Base-by-base conservation (phyloP, 768 basidiomycete species). In the Leccinellum luteum region DNA sequence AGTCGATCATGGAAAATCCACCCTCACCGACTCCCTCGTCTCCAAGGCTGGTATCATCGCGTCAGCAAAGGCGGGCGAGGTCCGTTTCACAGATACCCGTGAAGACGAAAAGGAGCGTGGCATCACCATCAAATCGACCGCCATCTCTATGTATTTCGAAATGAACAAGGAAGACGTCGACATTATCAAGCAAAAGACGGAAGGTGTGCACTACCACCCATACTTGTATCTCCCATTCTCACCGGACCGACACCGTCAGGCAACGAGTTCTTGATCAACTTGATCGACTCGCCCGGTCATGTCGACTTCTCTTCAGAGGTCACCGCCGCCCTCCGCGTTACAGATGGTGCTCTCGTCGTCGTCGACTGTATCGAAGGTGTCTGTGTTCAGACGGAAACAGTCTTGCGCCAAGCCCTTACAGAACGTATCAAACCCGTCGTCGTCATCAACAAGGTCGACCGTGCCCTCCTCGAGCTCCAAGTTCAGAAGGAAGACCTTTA, bases 1-100 rank as follows among this genome's bases (percentile, higher is more conserved):
- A 93, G 97, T 99, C 85, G 97, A 99, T 78, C 97, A 99, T 81
- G 97, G 97, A 80, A 99, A 99, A 79, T 99, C 97, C 56, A 99
- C 97, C 67, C 87, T 99, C 66, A 98, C 97, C 65, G 97, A 99
- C 77, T 98, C 96, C 43, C 83, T 99, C 47, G 95, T 99, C 73
- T 95, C 96, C 63, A 98, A 98, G 81, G 97, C 97, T 62, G 97
- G 97, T 84, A 99, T 99, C 75, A 98, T 99, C 67, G 96, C 97
- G 60, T 78, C 81, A 44, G 79, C 92, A 70, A 96, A 97, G 74
- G 93, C 97, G 59, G 97, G 97, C 73, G 94, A 97, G 58, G 82
- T 92, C 85, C 92, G 96, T 59, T 98, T 95, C 75, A 98, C 93
- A 55, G 94, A 98, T 76, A 98, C 97, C 58, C 84, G 96, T 80